Conservation (phyloP, 495 filamentous ascomycete species). For the Penicillium turbatum region DNA sequence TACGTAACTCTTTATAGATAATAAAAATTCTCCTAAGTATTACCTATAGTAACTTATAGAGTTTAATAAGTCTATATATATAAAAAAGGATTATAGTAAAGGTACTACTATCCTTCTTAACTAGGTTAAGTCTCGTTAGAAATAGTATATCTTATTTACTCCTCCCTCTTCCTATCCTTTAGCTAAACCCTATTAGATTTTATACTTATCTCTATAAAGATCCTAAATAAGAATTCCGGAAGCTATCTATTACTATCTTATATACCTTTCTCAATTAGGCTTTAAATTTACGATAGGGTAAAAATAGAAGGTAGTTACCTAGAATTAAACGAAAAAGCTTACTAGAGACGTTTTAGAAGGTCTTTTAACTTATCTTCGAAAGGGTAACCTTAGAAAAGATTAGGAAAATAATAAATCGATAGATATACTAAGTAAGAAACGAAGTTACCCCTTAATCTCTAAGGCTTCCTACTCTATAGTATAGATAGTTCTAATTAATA, state of each 20-base stretch:
- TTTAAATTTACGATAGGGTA: slow-evolving; percentile 26
- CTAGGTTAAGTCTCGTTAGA: neutral
- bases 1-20: neutral
- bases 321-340: slow-evolving; percentile 23
- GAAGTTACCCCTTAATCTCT: slow-evolving; percentile 8
- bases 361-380: slow-evolving; percentile 28
- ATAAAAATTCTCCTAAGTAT: neutral
- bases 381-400: slow-evolving; percentile 25
- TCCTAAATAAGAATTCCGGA: slow-evolving; percentile 16
- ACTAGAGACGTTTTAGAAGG: slow-evolving; percentile 28
- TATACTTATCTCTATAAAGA: slow-evolving; percentile 24
- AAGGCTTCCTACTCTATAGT: slow-evolving; percentile 9
- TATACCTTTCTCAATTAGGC: slow-evolving; percentile 32
- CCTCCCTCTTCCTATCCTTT: neutral
- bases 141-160: slow-evolving; percentile 6
- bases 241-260: slow-evolving; percentile 22
- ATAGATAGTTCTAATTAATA: slow-evolving; percentile 10
- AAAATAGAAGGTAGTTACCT: slow-evolving; percentile 24
- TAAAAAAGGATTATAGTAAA: neutral
- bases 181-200: slow-evolving; percentile 19
- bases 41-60: neutral
- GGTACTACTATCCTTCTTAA: neutral
- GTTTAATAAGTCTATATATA: neutral
- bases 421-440: slow-evolving; percentile 24
- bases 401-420: slow-evolving; percentile 19